Conservation (phyloP, 768 basidiomycete genomes). For the Pleurotus djamor region DNA sequence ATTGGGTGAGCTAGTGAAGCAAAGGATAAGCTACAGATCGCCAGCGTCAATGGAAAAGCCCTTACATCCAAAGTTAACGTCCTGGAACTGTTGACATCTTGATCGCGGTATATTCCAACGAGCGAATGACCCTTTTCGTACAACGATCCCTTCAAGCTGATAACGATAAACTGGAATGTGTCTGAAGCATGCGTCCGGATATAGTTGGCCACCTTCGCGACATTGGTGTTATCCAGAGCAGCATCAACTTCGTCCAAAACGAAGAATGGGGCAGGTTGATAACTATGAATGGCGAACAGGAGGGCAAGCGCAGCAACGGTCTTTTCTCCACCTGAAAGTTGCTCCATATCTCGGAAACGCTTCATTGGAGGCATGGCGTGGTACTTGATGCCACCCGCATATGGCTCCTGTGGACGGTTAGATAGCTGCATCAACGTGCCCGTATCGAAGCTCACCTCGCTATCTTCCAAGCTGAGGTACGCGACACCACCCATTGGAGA, state of each 20-base stretch:
- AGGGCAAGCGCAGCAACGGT: constrained; percentile 97
- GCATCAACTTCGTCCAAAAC: constrained; percentile 99
- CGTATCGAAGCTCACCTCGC: constrained; percentile 59
- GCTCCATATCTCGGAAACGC: constrained; percentile 98
- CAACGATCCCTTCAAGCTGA: constrained; percentile 91
- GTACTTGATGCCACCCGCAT: constrained; percentile 90
- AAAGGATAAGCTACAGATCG: neutral
- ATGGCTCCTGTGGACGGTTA: constrained; percentile 63
- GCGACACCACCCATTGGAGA: constrained; percentile 96
- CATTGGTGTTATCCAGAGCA: constrained; percentile 98
- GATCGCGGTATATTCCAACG: constrained; percentile 93
- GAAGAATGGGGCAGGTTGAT: constrained; percentile 96
- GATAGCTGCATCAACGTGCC: neutral
- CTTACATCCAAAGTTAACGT: constrained; percentile 90
- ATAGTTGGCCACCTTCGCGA: constrained; percentile 93
- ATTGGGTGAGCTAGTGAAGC: constrained; percentile 15
- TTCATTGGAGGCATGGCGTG: constrained; percentile 99
- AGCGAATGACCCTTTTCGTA: constrained; percentile 89
- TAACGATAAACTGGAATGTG: constrained; percentile 94
- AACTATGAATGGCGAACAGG: constrained; percentile 96
- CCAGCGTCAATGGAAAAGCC: neutral
- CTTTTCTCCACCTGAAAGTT: constrained; percentile 97
- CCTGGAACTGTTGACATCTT: constrained; percentile 89
- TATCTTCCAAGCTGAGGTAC: constrained; percentile 94
- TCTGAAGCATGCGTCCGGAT: constrained; percentile 83